Evolutionary conservation across 2,329 filamentous ascomycete species (phyloP).

Genomic region (Cladobotryum mycophilum): DNA sequence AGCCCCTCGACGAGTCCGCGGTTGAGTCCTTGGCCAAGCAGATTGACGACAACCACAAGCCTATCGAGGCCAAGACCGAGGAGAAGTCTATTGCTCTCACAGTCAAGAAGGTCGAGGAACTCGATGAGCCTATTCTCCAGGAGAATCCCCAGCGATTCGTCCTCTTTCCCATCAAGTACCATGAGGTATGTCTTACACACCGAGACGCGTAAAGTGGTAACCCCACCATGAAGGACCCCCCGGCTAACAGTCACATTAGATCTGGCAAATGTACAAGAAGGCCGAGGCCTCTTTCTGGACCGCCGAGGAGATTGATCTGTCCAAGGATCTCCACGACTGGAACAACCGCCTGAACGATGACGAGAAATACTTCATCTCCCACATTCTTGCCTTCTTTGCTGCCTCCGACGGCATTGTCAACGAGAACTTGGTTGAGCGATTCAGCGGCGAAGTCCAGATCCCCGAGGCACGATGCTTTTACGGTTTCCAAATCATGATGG

Average conservation of each 20-base stretch:
- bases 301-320: slow-evolving; percentile 97
- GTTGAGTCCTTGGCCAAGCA: slow-evolving; percentile 47
- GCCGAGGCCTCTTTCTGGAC: slow-evolving; percentile 99
- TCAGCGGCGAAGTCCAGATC: slow-evolving; percentile 93
- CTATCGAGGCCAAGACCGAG: slow-evolving; percentile 30
- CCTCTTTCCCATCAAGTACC: slow-evolving; percentile 98
- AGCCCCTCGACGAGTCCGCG: slow-evolving; percentile 44
- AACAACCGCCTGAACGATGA: slow-evolving; percentile 96
- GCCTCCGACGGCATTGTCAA: slow-evolving; percentile 99
- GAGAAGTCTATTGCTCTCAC: slow-evolving; percentile 39
- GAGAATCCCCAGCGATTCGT: slow-evolving; percentile 97
- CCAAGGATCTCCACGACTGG: slow-evolving; percentile 99
- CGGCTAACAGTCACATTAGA: slow-evolving; percentile 51
- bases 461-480: slow-evolving; percentile 99
- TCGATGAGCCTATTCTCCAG: slow-evolving; percentile 82
- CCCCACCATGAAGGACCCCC: slow-evolving; percentile 18
- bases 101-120: slow-evolving; percentile 63
- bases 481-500: slow-evolving; percentile 99
- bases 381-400: slow-evolving; percentile 98
- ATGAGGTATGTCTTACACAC: slow-evolving; percentile 71
- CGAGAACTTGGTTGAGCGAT: slow-evolving; percentile 97
- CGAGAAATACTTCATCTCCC: slow-evolving; percentile 96
- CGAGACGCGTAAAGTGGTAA: slow-evolving; percentile 63
- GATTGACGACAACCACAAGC: slow-evolving; percentile 57
- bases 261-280: slow-evolving; percentile 99